Conservation (phyloP, 176 grass and related monocot species). For the Typha latifolia region DNA sequence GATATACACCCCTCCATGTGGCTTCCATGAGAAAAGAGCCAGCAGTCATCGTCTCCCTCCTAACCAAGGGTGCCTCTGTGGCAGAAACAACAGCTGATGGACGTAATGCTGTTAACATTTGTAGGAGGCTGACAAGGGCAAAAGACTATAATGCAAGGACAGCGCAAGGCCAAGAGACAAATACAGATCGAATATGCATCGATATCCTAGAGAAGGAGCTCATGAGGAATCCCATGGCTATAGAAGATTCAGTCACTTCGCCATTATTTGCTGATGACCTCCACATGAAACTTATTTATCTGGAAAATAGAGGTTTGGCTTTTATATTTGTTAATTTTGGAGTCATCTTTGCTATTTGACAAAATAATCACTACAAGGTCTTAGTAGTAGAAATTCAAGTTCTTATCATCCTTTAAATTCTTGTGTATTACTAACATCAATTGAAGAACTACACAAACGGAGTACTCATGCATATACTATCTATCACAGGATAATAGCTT, state of each 20-base stretch:
- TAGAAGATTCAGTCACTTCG: slow-evolving; percentile 84
- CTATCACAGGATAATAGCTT: too few species aligned
- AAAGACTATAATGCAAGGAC: slow-evolving; percentile 73
- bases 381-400: too few species aligned
- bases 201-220: slow-evolving; percentile 93
- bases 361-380: background rate
- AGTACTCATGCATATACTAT: too few species aligned
- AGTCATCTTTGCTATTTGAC: background rate
- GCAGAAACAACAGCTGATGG: slow-evolving; percentile 65
- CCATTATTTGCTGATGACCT: slow-evolving; percentile 89
- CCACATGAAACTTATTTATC: slow-evolving; percentile 81
- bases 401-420: too few species aligned
- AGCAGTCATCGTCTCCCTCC: slow-evolving; percentile 64
- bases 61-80: slow-evolving; percentile 60
- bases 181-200: slow-evolving; percentile 92
- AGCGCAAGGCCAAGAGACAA: slow-evolving; percentile 74
- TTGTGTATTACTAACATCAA: too few species aligned
- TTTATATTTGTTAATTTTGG: background rate
- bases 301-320: slow-evolving; percentile 91
- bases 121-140: slow-evolving; percentile 59
- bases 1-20: slow-evolving; percentile 76
- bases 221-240: slow-evolving; percentile 53
- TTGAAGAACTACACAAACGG: too few species aligned
- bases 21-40: slow-evolving; percentile 98
- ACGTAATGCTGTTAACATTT: slow-evolving; percentile 60